Percentiles rank a stretch among this genome's conserved stretches.
phyloP scores from a whole-genome alignment of 1,284 basidiomycete genomes.

The Laetiporus sulphureus region DNA sequence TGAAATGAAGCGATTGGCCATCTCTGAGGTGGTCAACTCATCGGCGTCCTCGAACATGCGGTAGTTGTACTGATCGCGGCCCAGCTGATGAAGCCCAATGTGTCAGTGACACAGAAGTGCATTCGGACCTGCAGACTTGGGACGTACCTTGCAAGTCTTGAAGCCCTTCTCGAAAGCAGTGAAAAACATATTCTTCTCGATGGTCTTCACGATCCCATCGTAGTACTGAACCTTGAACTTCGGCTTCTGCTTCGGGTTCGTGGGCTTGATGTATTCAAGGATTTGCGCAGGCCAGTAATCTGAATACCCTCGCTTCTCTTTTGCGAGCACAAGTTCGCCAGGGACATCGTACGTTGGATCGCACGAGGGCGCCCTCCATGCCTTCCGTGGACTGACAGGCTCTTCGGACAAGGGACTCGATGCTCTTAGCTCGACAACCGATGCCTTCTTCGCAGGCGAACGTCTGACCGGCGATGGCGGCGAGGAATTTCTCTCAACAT shows the following conservation, averaged over 20 bases:
- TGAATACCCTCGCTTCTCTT: conserved; percentile 30
- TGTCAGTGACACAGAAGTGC: no score
- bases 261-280: conserved; percentile 44
- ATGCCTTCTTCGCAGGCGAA: conserved; percentile 1
- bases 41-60: conserved; percentile 40
- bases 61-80: conserved; percentile 43
- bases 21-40: conserved; percentile 13
- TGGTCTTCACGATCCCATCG: conserved; percentile 35
- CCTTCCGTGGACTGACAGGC: conserved; percentile 3
- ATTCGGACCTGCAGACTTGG: not conserved
- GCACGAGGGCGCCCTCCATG: conserved; percentile 34
- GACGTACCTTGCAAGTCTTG: conserved; percentile 44
- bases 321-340: conserved; percentile 57
- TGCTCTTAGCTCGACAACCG: not conserved
- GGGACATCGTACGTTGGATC: conserved; percentile 51
- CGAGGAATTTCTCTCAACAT: conserved; percentile 8
- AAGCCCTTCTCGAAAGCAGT: conserved; percentile 50
- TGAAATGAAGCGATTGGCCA: conserved; percentile 11
- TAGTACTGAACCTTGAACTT: conserved; percentile 50
- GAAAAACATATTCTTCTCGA: conserved; percentile 49
- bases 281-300: conserved; percentile 63
- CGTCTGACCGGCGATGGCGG: no score
- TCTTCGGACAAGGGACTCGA: not conserved
- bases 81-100: conserved; percentile 36
- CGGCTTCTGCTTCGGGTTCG: conserved; percentile 25